Evolutionary conservation across 768 basidiomycete species (phyloP).

Genomic region (Crassisporium funariophilum): DNA sequence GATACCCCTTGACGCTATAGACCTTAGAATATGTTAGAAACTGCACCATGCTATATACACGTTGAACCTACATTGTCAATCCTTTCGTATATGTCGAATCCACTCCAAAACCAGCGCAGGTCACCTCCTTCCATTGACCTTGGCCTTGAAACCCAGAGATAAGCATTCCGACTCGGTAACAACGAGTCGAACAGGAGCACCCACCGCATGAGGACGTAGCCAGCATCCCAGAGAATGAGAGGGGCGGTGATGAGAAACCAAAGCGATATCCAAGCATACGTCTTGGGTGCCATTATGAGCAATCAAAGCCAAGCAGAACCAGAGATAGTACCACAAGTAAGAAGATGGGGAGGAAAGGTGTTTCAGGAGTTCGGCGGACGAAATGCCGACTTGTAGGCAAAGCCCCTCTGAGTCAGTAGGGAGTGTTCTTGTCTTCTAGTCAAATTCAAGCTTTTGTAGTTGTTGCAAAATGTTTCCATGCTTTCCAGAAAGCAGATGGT

Average conservation of each 20-base stretch:
- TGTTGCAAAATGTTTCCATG: constrained; percentile 7
- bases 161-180: constrained; percentile 34
- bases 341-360: constrained; percentile 8
- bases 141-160: constrained; percentile 28
- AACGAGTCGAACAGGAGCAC: constrained; percentile 37
- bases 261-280: constrained; percentile 48
- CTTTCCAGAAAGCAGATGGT: constrained; percentile 16
- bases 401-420: background rate
- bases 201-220: constrained; percentile 46
- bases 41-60: constrained; percentile 1
- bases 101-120: constrained; percentile 82
- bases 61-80: constrained; percentile 35
- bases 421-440: constrained; percentile 14
- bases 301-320: background rate
- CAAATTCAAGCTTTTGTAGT: constrained; percentile 5
- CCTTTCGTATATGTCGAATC: constrained; percentile 68
- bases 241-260: constrained; percentile 63
- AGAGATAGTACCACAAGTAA: constrained; percentile 1
- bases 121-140: constrained; percentile 65
- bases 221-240: constrained; percentile 72
- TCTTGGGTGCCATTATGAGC: constrained; percentile 30
- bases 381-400: background rate
- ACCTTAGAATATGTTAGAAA: constrained; percentile 40
- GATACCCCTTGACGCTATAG: constrained; percentile 68
- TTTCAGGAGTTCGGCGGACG: no score